These are phyloP conservation scores for Lojkania enalia DNA, from an alignment of 2,329 filamentous ascomycete genomes.

Conservation along the genomic window DNA sequence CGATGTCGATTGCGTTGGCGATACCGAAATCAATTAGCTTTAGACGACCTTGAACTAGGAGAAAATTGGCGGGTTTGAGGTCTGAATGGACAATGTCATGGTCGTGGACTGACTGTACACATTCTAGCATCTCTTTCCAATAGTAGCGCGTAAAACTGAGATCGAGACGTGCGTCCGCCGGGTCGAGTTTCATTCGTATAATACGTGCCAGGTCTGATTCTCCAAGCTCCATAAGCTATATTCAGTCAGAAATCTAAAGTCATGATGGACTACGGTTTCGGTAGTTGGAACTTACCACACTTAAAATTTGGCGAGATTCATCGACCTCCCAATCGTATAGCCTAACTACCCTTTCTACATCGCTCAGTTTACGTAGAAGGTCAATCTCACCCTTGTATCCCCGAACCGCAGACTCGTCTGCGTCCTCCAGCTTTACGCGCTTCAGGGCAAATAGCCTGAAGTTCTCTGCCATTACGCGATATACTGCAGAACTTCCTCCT, in stretches of 20 bases:
- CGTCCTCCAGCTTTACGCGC: constrained; percentile 85
- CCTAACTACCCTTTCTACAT: constrained; percentile 87
- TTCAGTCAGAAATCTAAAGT: constrained; percentile 13
- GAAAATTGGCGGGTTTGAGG: constrained; percentile 95
- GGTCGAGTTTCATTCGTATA: constrained; percentile 67
- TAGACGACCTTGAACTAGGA: constrained; percentile 83
- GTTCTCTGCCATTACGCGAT: constrained; percentile 95
- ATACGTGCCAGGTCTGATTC: constrained; percentile 91
- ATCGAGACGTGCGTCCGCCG: constrained; percentile 71
- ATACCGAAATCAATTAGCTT: constrained; percentile 99
- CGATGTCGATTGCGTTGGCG: constrained; percentile 92
- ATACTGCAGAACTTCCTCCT: constrained; percentile 92
- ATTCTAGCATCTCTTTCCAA: constrained; percentile 99
- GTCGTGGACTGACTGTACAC: constrained; percentile 84
- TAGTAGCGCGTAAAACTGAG: constrained; percentile 92
- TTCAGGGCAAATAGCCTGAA: constrained; percentile 95
- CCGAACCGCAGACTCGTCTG: constrained; percentile 78
- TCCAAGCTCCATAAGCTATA: constrained; percentile 91
- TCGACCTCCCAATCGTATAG: constrained; percentile 94
- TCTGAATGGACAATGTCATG: constrained; percentile 95
- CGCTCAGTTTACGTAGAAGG: constrained; percentile 76
- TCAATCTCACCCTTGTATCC: constrained; percentile 97
- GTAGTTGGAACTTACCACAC: constrained; percentile 64
- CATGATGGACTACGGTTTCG: constrained; percentile 4
- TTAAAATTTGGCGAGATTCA: constrained; percentile 84